These are phyloP conservation scores for Penicillium psychrosexuale DNA, from an alignment of 2,329 filamentous ascomycete genomes.

Conservation along the genomic window DNA sequence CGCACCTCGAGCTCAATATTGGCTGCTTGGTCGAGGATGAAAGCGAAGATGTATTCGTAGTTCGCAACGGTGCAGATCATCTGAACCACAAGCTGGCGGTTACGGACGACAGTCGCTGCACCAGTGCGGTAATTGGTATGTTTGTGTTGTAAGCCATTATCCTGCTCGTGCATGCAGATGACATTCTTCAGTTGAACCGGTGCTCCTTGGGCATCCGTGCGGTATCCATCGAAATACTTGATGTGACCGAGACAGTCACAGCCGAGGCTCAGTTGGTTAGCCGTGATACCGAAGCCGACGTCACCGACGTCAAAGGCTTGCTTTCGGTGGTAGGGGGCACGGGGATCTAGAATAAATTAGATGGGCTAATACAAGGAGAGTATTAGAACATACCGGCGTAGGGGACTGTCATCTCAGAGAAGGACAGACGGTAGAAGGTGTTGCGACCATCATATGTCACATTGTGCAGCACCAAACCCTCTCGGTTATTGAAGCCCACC, in stretches of 20 bases:
- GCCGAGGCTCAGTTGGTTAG: conserved; percentile 67
- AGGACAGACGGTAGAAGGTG: conserved; percentile 64
- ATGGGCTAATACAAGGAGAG: neutral
- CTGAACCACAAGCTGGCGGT: conserved; percentile 65
- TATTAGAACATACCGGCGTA: conserved; percentile 35
- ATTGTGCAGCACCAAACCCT: conserved; percentile 67
- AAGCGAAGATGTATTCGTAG: conserved; percentile 72
- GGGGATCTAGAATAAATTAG: conserved; percentile 50
- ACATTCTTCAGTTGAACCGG: conserved; percentile 61
- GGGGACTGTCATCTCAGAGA: conserved; percentile 64
- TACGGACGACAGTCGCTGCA: conserved; percentile 61
- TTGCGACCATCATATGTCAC: conserved; percentile 61
- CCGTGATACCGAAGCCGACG: conserved; percentile 63
- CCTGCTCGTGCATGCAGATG: conserved; percentile 69
- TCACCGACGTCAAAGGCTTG: conserved; percentile 69
- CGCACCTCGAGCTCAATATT: conserved; percentile 66
- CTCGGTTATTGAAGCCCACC: conserved; percentile 60
- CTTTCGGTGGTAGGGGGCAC: conserved; percentile 67
- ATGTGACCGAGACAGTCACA: conserved; percentile 71
- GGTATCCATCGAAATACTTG: conserved; percentile 61
- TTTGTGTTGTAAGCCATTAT: conserved; percentile 67
- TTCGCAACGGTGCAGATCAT: conserved; percentile 70
- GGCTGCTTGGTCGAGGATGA: conserved; percentile 69
- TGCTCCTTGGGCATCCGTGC: conserved; percentile 59
- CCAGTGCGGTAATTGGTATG: conserved; percentile 69